These are phyloP conservation scores for Chlorella sp. DNA, from an alignment of 139 green algal genomes.

Conservation along the genomic window DNA sequence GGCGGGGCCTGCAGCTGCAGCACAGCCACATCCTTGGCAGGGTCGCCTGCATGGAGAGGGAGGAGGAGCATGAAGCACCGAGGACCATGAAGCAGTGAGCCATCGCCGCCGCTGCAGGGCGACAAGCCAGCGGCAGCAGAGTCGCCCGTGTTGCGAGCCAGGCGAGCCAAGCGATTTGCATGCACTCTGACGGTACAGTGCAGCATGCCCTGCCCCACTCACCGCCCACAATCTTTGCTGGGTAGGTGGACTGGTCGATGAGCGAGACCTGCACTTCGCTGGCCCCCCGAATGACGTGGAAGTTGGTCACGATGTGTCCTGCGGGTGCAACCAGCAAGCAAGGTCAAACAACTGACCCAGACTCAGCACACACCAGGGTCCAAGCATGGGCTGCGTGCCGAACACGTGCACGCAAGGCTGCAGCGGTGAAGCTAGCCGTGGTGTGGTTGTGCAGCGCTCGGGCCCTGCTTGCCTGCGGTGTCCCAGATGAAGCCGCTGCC, in stretches of 20 bases:
- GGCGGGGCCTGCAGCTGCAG: conserved; percentile 68
- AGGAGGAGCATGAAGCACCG: neutral
- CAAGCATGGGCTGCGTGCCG: too few species aligned
- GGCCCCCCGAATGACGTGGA: conserved; percentile 67
- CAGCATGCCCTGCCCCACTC: neutral
- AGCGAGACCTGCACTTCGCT: conserved; percentile 44
- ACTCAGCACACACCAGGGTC: too few species aligned
- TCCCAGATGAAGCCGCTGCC: conserved; percentile 85
- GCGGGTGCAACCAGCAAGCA: too few species aligned
- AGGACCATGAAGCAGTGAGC: neutral
- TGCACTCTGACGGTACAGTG: neutral
- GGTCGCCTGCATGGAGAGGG: conserved; percentile 50
- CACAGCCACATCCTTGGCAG: conserved; percentile 81
- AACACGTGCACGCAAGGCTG: too few species aligned
- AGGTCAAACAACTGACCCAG: too few species aligned
- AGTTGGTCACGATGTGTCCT: conserved; percentile 83
- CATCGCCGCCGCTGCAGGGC: neutral
- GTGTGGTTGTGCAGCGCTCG: too few species aligned
- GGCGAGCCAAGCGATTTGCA: neutral
- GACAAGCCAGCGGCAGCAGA: neutral
- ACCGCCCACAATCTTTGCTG: conserved; percentile 51
- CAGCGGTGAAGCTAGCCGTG: too few species aligned
- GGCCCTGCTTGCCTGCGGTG: neutral
- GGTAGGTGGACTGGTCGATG: conserved; percentile 59
- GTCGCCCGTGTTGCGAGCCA: neutral